Base-by-base conservation (phyloP, 1,139 yeast genomes). In the Geotrichum restrictum region DNA sequence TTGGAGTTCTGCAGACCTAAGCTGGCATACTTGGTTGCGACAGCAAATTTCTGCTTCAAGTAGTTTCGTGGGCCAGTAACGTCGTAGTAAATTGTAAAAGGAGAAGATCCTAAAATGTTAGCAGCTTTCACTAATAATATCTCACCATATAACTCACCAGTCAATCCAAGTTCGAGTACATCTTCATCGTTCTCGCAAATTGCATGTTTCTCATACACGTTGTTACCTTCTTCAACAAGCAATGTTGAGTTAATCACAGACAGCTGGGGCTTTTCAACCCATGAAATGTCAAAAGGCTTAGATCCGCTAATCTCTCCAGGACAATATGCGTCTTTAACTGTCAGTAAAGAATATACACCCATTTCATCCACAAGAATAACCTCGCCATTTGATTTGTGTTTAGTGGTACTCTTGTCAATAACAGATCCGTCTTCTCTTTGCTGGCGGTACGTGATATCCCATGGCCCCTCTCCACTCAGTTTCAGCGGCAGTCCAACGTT, bases 71-170 rank as follows among this genome's bases (percentile, higher is more conserved):
- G 94, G 44, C 78, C 73, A 34, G 71, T 72, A 27, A 88, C 72
- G 37, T 82, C 81, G 64, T 89, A 91, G 51, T 81, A 81, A 38
- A 91, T 72, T 8, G 79, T 70, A 61, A 88, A 89, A 31, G 98
- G 97, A 0, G 85, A 76, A 3, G 78, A 71, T 2, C 73, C 68
- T 54, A 52, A 38, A 39, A 40, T 32, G 49, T 39, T 45, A 50
- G 42, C 19, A 7, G 16, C 11, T 31, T 27, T 8, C 16, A 14
- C 29, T 14, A 31, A 18, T 3, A 36, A 37, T 32, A n/a, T 5
- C 24, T 5, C 4, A 18, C 16, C 8, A 19, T 5, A 5, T 13
- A n/a, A 51, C 58, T 56, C 56, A 0, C 96, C 96, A 44, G 70
- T 64, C 19, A 82, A 68, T 1, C 72, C 65, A 31, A 83, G 62